Evolutionary conservation across 805 yeast genomes (phyloP).

Genomic region (Cyberlindnera sargentensis): DNA sequence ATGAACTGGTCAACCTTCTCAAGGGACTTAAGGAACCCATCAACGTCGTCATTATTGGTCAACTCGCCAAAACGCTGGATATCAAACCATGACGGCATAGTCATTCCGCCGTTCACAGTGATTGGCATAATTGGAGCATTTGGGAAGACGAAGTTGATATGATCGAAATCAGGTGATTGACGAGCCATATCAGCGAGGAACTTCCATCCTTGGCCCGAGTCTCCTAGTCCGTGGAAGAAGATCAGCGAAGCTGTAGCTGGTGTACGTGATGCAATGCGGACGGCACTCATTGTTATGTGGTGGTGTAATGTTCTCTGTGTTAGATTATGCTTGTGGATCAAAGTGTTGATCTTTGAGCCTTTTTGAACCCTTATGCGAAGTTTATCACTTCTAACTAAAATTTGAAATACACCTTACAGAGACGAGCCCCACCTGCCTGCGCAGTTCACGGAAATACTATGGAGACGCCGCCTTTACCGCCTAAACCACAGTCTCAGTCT

Average conservation of each 20-base stretch:
- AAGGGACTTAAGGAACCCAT: constrained; percentile 47
- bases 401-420: too few species aligned
- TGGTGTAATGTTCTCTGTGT: too few species aligned
- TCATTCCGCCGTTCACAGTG: constrained; percentile 56
- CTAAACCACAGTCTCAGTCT: too few species aligned
- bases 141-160: constrained; percentile 77
- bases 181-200: constrained; percentile 65
- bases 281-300: constrained; percentile 11
- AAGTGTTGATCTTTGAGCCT: too few species aligned
- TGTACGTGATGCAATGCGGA: constrained; percentile 26
- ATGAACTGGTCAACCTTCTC: constrained; percentile 39
- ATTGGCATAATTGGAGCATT: constrained; percentile 76
- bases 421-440: too few species aligned
- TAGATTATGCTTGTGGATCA: too few species aligned
- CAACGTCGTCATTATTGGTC: constrained; percentile 38
- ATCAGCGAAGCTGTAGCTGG: constrained; percentile 61
- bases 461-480: background rate
- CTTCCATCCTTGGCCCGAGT: constrained; percentile 83
- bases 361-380: too few species aligned
- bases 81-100: constrained; percentile 87
- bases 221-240: constrained; percentile 88
- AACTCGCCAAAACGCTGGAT: constrained; percentile 46
- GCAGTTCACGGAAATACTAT: background rate
- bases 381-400: too few species aligned
- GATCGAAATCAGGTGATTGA: constrained; percentile 37